Conservation (phyloP, 1,284 basidiomycete species). For the Somion occarium region DNA sequence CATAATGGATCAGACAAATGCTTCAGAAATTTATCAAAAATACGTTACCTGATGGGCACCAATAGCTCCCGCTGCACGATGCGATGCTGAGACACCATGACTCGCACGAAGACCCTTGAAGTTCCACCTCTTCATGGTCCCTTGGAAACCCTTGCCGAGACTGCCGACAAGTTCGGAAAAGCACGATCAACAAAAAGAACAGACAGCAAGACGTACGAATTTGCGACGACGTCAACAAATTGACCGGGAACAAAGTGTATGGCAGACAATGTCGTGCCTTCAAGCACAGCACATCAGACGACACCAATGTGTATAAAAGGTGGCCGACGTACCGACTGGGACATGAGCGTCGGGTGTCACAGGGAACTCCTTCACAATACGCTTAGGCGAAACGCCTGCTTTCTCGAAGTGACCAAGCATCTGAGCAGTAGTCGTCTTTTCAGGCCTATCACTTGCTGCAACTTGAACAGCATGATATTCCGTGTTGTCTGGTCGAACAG, state of each 20-base stretch:
- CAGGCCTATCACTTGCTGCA: conserved; percentile 68
- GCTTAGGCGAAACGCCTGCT: conserved; percentile 83
- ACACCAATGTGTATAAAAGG: conserved; percentile 59
- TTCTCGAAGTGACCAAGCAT: conserved; percentile 87
- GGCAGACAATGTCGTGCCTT: conserved; percentile 87
- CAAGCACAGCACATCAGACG: conserved; percentile 7
- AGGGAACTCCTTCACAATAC: conserved; percentile 85
- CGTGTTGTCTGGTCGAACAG: conserved; percentile 56
- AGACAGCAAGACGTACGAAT: conserved; percentile 62
- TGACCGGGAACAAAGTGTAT: conserved; percentile 98
- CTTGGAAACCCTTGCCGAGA: conserved; percentile 96
- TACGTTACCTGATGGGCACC: conserved; percentile 88
- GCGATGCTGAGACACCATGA: conserved; percentile 95
- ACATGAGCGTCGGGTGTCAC: conserved; percentile 88
- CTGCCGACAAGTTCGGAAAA: conserved; percentile 35
- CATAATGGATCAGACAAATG: conserved; percentile 5
- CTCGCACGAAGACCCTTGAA: conserved; percentile 91
- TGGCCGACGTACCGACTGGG: conserved; percentile 77
- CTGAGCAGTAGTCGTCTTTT: conserved; percentile 64
- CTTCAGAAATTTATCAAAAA: conserved; percentile 9
- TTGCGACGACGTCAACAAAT: conserved; percentile 90
- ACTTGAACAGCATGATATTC: conserved; percentile 87
- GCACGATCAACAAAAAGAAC: not conserved
- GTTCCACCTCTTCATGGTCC: conserved; percentile 95
- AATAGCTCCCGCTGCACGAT: conserved; percentile 90